Evolutionary conservation across 192 early-diverging fungal genomes (phyloP), one percentile per base, ranked within the genome.

Genomic region (Backusella parvicylindrica): DNA sequence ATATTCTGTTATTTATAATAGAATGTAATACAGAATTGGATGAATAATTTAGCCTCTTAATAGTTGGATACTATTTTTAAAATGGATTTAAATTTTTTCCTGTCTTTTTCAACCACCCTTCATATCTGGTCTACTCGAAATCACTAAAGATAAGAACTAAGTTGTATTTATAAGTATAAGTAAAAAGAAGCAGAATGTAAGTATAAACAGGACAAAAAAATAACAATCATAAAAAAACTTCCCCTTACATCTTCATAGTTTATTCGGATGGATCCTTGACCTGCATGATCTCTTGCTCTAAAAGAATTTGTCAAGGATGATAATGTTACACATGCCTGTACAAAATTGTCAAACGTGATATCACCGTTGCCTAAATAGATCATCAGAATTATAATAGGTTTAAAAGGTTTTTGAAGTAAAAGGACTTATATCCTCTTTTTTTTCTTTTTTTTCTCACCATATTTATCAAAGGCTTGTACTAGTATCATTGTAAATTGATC

Each of bases 311-410:
- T 89, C 71, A 89, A 76, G 3, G 83, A 85, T 74, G 79, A 84
- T 70, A 91, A 77, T 56, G 89, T 89, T 60, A 91, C 88, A 68
- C 89, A 89, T 26, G 85, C 74, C 71, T 89, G 86, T 68, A 90
- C 88, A 74, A 90, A 90, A 79, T 87, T 87, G 78, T 90, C 89
- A 75, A 90, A 89, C 40, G 82, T 88, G 68, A 88, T 83, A 80
- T 81, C 38, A 18, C 60, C 33, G 0, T 31, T 49, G 36, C 43
- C 38, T 43, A 9, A 13, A 6, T 33, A 38, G 11, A 32, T 28
- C n/a, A 9, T 32, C 40, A 43, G 18, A 37, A n/a, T 53, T 26
- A 41, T 30, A 88, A 88, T 56, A 85, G 5, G 2, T 6, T 16
- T 33, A 35, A 33, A 66, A 31, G 6, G 1, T 18, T 0, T 9